These are phyloP conservation scores for Fusarium palustre DNA, from an alignment of 2,329 filamentous ascomycete genomes.

Conservation along the genomic window DNA sequence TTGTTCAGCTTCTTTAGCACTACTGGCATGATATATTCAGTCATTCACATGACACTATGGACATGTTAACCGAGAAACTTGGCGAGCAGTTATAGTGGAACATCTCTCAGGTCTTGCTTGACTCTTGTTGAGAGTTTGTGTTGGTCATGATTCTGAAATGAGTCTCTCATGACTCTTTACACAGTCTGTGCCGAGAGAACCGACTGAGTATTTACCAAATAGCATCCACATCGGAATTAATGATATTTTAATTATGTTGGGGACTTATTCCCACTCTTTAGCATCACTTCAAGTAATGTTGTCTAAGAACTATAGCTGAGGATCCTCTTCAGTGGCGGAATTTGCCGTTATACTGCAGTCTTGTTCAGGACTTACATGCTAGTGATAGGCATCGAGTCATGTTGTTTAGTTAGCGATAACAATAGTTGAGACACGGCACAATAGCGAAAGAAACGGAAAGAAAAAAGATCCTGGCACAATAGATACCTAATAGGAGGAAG, in stretches of 20 bases:
- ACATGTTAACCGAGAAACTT: background rate
- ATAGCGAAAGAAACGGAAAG: background rate
- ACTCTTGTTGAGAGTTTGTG: background rate
- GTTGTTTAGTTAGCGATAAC: background rate
- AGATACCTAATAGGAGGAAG: too few species aligned
- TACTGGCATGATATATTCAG: background rate
- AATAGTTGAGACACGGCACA: background rate
- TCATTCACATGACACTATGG: background rate
- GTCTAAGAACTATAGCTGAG: background rate
- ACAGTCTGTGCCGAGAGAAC: background rate
- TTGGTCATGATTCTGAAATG: background rate
- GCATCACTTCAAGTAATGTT: background rate
- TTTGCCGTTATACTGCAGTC: background rate
- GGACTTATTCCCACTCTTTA: background rate
- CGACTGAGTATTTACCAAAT: background rate
- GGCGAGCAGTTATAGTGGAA: background rate
- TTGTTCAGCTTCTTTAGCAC: slow-evolving; percentile 8
- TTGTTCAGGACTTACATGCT: background rate
- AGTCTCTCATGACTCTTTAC: slow-evolving; percentile 1
- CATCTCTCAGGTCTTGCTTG: background rate
- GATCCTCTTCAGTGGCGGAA: background rate
- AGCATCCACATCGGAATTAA: slow-evolving; percentile 5
- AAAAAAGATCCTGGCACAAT: background rate
- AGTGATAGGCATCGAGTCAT: background rate
- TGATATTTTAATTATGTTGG: background rate